Base-by-base conservation (phyloP, 192 early-diverging fungal species). In the Endogone sp. region DNA sequence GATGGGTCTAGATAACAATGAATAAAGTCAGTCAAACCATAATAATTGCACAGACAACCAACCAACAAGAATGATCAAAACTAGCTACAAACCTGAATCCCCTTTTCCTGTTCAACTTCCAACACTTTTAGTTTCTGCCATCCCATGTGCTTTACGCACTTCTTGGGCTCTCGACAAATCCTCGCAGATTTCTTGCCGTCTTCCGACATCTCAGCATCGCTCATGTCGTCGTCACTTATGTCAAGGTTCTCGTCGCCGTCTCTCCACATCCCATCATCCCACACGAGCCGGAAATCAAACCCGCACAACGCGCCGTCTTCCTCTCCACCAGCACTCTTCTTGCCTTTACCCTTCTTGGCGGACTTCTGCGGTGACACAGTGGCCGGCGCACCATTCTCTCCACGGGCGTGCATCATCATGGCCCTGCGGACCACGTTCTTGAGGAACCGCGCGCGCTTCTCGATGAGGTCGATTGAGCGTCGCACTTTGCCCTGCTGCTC, bases 51-150 rank as follows among this genome's bases (percentile, higher is more conserved):
- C 37, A 44, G 37, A 44, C 6, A 13, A 4, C 37, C 37, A 44
- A 44, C 13, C 13, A 44, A 6, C 31, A 29, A 10, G 31, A 57
- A 8, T 59, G 2, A 2, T 29, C 21, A 65, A 22, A 71, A 82
- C 76, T 66, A 4, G 37, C 37, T 44, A 44, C 37, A 44, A 44
- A 44, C 37, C 37, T 44, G 37, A 44, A 44, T 82, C 62, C 32
- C 66, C 54, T 76, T 67, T 65, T 83, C 82, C 28, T 77, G 75
- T 4, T 80, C 82, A 37, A 83, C 70, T 30, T 82, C 82, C 13
- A 69, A 66, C 20, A 54, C 62, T 23, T 79, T 75, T 9, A 82
- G 56, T 20, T 64, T 83, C 55, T 84, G 81, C 85, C 85, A 87
- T 49, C 75, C 71, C 1, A 27, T 32, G 65, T 87, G 85, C 26